phyloP scores from a whole-genome alignment of 352 stramenopile species.

The Globisporangium abappressorium region DNA sequence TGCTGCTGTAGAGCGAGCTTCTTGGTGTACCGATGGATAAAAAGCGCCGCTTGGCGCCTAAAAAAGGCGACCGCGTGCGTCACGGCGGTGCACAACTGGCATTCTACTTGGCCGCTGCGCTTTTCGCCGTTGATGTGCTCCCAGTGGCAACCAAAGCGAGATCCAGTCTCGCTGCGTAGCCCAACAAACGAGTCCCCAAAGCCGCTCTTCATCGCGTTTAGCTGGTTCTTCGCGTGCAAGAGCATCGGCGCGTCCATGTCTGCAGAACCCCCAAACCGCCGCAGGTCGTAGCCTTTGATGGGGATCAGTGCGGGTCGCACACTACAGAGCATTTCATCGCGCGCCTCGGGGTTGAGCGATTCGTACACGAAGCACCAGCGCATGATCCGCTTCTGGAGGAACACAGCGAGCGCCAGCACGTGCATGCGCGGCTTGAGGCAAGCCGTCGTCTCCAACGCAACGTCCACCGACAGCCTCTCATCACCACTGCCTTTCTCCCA shows the following conservation, averaged over 20 bases:
- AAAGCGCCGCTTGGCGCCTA: constrained; percentile 1
- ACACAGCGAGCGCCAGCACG: constrained; percentile 16
- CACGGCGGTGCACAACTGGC: not conserved
- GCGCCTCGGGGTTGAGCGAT: not conserved
- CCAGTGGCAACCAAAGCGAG: constrained; percentile 10
- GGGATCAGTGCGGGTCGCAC: constrained; percentile 11
- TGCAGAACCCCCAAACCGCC: not conserved
- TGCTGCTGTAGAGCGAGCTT: constrained; percentile 1
- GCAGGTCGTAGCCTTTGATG: not conserved
- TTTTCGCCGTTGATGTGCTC: constrained; percentile 6
- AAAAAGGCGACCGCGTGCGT: constrained; percentile 1
- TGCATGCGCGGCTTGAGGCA: not conserved
- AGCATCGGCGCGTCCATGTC: not conserved
- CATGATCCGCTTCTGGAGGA: constrained; percentile 21
- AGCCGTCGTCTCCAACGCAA: not conserved
- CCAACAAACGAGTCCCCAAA: constrained; percentile 11
- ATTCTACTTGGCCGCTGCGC: not conserved
- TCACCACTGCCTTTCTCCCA: not conserved
- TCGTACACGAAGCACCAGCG: constrained; percentile 26
- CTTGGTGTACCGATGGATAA: not conserved
- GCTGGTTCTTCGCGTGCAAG: not conserved
- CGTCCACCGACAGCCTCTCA: not conserved
- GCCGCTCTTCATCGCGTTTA: constrained; percentile 2
- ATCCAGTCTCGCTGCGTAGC: not conserved
- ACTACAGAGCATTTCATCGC: not conserved